These are phyloP conservation scores for Haematococcus sp. DNA, from an alignment of 139 green algal species.

Conservation along the genomic window DNA sequence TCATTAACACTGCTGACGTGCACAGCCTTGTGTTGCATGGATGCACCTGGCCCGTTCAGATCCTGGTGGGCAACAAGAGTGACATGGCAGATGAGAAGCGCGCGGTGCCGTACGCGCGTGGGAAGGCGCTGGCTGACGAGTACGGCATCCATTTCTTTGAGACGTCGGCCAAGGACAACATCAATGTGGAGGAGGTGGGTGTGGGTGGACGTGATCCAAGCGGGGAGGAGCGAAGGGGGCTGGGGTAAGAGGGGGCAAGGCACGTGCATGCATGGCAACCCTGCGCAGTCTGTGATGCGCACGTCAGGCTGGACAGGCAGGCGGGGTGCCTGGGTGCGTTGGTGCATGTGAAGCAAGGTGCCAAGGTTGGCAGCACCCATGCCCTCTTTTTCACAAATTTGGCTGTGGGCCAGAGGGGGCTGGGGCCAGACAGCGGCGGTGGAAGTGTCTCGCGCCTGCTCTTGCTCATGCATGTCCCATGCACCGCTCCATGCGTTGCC, in stretches of 20 bases:
- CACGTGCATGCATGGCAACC: no score
- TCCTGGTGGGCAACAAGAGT: constrained; percentile 95
- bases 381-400: no score
- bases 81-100: constrained; percentile 88
- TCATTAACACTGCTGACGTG: no score
- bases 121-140: constrained; percentile 89
- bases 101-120: constrained; percentile 68
- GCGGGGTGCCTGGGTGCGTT: neutral
- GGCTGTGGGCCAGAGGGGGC: no score
- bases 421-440: no score
- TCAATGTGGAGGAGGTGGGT: constrained; percentile 77
- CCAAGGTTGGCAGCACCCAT: no score
- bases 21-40: no score
- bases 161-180: constrained; percentile 83
- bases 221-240: neutral
- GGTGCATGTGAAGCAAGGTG: no score
- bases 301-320: neutral
- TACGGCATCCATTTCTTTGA: constrained; percentile 92
- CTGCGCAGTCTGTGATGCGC: no score
- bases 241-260: neutral
- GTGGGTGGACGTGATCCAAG: neutral
- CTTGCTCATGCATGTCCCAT: no score
- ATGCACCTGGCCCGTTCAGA: constrained; percentile 35
- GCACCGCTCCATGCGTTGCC: no score
- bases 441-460: no score